Evolutionary conservation across 2,329 filamentous ascomycete species (phyloP), one percentile per base, ranked within the genome.

Genomic region (Cercospora sp.): DNA sequence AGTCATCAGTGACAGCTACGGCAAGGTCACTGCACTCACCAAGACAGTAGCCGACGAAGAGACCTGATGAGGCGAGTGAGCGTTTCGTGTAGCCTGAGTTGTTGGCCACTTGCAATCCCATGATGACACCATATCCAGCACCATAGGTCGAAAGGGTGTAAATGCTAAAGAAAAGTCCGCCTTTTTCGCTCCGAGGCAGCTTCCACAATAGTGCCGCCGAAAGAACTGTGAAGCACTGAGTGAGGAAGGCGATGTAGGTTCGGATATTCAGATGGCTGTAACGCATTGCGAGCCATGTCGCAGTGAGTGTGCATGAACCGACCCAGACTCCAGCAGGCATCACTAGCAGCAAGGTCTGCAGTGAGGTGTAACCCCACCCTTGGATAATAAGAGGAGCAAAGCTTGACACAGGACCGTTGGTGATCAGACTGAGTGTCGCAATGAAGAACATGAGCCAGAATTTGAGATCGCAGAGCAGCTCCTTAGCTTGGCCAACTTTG

Each of bases 311-410:
- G 18, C 82, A 73, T 1, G 79, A 81, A 13, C 79, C 79, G 10
- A 74, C 78, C 28, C 79, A 74, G 30, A 76, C 73, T 0, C 83
- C 83, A 0, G 77, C 76, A 1, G 82, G 81, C 72, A 82, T 81
- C 28, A 78, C 73, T 1, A 85, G 74, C 0, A 85, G 77, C 0
- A 84, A 73, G 0, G 82, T 82, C 68, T 83, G 80, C 9, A 84
- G 77, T 0, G 78, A 77, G 62, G 73, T 80, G 70, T 82, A 84
- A 1, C 82, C 82, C 30, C 84, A 80, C 1, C 79, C 79, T 16
- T 80, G 77, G 70, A 84, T 81, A 65, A 84, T 82, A 45, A 84
- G 82, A 3, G 82, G 80, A 0, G 78, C 78, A 66, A 84, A 84
- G 0, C 81, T 82, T 0, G 81, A 81, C 21, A 83, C 81, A 30